Base-by-base conservation (phyloP, 768 basidiomycete species). In the Rossbeevera mucosa region DNA sequence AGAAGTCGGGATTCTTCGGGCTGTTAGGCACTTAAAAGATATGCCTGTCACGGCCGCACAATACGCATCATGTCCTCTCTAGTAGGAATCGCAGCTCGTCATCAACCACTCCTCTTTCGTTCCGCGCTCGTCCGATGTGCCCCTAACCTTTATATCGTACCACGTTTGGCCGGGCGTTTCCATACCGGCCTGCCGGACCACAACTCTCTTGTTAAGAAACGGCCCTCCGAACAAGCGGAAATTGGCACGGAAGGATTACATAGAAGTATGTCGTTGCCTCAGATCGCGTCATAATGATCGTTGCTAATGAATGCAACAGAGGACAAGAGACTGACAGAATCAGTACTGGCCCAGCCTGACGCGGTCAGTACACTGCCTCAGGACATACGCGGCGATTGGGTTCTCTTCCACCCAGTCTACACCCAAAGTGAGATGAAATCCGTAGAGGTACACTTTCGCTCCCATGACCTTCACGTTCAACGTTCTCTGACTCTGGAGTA, bases 321-420 rank as follows among this genome's bases (percentile, higher is more conserved):
- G 57, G 65, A 71, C 50, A 58, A 54, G 9, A 53, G 55, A n/a
- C 12, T 53, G 20, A 25, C 53, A 7, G 59, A 64, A 42, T 55
- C 56, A 3, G 52, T 47, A 16, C 48, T 66, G 18, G 44, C 49
- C 31, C 54, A 58, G 52, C 67, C 67, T 24, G 76, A 73, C 62
- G 78, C 77, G 1, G 74, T 76, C 51, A 79, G 76, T 65, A 80
- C 82, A 5, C 71, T 81, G 13, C 81, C 82, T 2, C 72, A 75
- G 3, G 77, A 76, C 64, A 67, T 82, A 46, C 77, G 74, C 36
- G 89, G 89, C 2, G 88, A 90, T 60, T 96, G 93, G 91, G 91
- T 95, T 11, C 72, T 96, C 2, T 91, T 93, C 65, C 91, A 95
- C 64, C 94, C 94, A 0, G 93, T 95, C 2, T 97, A 97, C 66